phyloP scores from a whole-genome alignment of 805 yeast species.

The Komagataella phaffii region DNA sequence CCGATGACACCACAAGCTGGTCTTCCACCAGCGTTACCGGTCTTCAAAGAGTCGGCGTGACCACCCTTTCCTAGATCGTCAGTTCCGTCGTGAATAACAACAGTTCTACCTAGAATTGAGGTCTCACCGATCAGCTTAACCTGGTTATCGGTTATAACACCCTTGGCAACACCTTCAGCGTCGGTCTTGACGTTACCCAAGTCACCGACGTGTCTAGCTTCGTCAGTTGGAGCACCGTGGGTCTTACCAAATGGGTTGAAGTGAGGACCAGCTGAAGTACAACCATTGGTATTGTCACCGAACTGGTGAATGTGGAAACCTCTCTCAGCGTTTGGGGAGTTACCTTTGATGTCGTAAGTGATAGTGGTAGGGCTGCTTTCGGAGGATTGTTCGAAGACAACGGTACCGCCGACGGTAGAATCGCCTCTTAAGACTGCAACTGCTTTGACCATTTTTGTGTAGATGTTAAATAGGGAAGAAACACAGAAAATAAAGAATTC shows the following conservation, averaged over 20 bases:
- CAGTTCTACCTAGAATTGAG: constrained; percentile 89
- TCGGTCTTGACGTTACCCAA: constrained; percentile 91
- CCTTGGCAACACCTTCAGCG: constrained; percentile 81
- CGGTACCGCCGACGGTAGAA: constrained; percentile 77
- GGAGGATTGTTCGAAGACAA: constrained; percentile 70
- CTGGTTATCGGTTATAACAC: constrained; percentile 63
- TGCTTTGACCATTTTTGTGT: constrained; percentile 7
- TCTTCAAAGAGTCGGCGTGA: constrained; percentile 78
- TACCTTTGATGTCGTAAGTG: constrained; percentile 82
- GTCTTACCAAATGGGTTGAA: constrained; percentile 82
- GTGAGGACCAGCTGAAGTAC: constrained; percentile 97
- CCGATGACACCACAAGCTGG: constrained; percentile 99
- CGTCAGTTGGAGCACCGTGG: constrained; percentile 88
- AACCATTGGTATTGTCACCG: constrained; percentile 98
- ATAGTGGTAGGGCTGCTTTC: constrained; percentile 78
- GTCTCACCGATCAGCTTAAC: constrained; percentile 77
- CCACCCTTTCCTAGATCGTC: constrained; percentile 96
- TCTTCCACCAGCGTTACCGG: constrained; percentile 97
- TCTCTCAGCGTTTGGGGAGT: constrained; percentile 74
- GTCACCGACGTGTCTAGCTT: constrained; percentile 84
- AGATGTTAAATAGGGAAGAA: not conserved
- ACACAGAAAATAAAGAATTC: not conserved
- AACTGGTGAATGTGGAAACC: constrained; percentile 98
- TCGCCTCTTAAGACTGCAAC: constrained; percentile 98
- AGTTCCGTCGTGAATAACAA: constrained; percentile 83